Base-by-base conservation (phyloP, 2,329 filamentous ascomycete genomes). In the Penicillium sp. region DNA sequence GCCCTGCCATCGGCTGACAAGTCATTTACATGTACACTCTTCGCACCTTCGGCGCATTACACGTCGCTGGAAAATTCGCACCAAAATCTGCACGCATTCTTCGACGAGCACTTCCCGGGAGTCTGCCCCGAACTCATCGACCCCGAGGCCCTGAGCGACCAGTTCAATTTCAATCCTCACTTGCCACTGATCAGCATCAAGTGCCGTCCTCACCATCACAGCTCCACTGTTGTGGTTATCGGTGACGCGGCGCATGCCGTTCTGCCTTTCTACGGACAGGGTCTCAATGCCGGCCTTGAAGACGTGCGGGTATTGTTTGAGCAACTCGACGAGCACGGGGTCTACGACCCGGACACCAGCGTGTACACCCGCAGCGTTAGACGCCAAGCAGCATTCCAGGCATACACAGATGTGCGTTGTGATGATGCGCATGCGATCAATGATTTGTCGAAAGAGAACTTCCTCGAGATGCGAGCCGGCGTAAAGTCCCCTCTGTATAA, bases 231-330 rank as follows among this genome's bases (percentile, higher is more conserved):
- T 28, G 90, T 95, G 53, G 90, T 99, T 44, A 69, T 99, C 31
- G 94, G 94, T 52, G 94, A 99, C 68, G 91, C 94, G 7, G 92
- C 94, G 0, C 94, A 99, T 69, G 94, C 95, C 51, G 96, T 99
- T 86, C 91, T 99, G 0, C 94, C 94, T 0, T 99, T 99, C 73
- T 99, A 97, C 70, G 94, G 94, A 0, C 94, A 99, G 71, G 94
- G 94, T 33, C 95, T 99, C 86, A 99, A 99, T 66, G 89, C 94
- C 0, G 94, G 94, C 0, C 83, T 99, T 38, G 94, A 99, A 74
- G 92, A 96, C 64, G 91, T 99, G 11, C 85, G 88, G 7, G 85
- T 95, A 5, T 81, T 99, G 1, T 99, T 96, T 72, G 83, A 86
- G 0, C 79, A 88, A 39, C 78, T 97, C 1, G 92, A 96, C 72